Percentiles rank a stretch among this genome's conserved stretches.
These are phyloP conservation scores for Thelephora terrestris DNA, from an alignment of 1,284 basidiomycete species.

Conservation along the genomic window DNA sequence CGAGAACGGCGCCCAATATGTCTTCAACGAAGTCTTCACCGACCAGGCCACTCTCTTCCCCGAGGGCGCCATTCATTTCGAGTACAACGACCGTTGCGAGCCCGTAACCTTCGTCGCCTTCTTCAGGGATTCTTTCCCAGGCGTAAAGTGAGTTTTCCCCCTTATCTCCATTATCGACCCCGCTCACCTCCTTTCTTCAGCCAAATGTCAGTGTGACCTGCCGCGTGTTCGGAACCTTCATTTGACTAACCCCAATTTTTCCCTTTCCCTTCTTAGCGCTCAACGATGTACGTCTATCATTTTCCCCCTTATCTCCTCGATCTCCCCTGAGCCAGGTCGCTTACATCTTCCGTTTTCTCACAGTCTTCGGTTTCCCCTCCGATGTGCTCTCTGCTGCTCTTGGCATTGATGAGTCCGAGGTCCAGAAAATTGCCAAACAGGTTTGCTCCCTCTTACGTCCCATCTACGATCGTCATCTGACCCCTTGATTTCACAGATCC, in stretches of 20 bases:
- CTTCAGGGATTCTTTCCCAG: constrained; percentile 22
- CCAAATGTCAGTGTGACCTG: neutral
- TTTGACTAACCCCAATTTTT: neutral
- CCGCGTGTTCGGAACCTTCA: neutral
- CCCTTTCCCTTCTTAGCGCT: constrained; percentile 6
- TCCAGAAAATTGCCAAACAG: constrained; percentile 20
- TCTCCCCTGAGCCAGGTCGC: no score
- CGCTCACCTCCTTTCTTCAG: neutral
- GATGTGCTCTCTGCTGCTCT: constrained; percentile 26
- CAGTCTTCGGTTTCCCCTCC: constrained; percentile 25
- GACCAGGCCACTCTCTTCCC: constrained; percentile 26
- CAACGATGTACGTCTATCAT: constrained; percentile 21
- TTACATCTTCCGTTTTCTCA: neutral
- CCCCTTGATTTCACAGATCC: constrained; percentile 16
- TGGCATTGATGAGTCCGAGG: constrained; percentile 24
- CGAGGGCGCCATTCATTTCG: constrained; percentile 27
- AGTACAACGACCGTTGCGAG: constrained; percentile 24
- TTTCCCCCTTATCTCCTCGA: neutral
- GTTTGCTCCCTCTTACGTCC: constrained; percentile 8
- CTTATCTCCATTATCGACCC: neutral
- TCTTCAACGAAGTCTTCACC: constrained; percentile 22
- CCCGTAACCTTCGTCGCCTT: constrained; percentile 13
- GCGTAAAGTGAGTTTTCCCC: constrained; percentile 12
- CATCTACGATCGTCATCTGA: neutral
- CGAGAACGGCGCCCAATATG: constrained; percentile 26